These are phyloP conservation scores for Rhododendron molle DNA, from an alignment of 148 eudicot species.

Conservation along the genomic window DNA sequence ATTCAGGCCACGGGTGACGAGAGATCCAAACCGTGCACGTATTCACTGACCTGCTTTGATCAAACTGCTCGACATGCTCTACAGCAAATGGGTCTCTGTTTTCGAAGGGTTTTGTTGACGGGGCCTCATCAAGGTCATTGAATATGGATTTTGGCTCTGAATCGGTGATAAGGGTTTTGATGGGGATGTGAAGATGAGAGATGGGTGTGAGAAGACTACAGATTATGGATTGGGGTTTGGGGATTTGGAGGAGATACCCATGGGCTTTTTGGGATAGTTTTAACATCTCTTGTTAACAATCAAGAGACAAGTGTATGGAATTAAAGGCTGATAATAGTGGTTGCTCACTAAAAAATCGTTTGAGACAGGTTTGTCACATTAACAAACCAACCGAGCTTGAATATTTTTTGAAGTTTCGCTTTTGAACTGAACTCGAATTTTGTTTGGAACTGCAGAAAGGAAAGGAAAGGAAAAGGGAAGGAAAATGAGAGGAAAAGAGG, in stretches of 20 bases:
- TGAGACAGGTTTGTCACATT: too few species aligned
- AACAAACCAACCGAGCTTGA: too few species aligned
- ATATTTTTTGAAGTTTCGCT: too few species aligned
- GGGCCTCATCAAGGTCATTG: constrained; percentile 21
- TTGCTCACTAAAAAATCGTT: too few species aligned
- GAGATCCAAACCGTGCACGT: constrained; percentile 13
- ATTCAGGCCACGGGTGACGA: constrained; percentile 56
- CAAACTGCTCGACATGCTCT: background rate
- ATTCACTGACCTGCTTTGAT: background rate
- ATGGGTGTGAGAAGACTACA: constrained; percentile 11
- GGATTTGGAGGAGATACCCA: constrained; percentile 17
- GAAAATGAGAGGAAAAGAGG: too few species aligned
- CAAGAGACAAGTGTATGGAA: background rate
- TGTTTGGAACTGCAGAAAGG: too few species aligned
- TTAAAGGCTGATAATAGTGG: background rate
- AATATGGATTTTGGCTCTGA: constrained; percentile 23
- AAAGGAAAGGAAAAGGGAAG: too few species aligned
- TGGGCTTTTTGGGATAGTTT: constrained; percentile 6
- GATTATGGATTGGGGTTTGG: constrained; percentile 20
- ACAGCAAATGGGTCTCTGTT: background rate
- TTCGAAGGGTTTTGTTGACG: constrained; percentile 11
- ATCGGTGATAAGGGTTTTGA: constrained; percentile 20
- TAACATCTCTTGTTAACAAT: constrained; percentile 8
- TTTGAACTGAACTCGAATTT: too few species aligned
- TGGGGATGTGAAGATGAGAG: constrained; percentile 17